A percentile compares a stretch with the other conserved stretches of the same genome.
These are phyloP conservation scores for Pythium apleroticum DNA, from an alignment of 352 stramenopile genomes.

Conservation along the genomic window DNA sequence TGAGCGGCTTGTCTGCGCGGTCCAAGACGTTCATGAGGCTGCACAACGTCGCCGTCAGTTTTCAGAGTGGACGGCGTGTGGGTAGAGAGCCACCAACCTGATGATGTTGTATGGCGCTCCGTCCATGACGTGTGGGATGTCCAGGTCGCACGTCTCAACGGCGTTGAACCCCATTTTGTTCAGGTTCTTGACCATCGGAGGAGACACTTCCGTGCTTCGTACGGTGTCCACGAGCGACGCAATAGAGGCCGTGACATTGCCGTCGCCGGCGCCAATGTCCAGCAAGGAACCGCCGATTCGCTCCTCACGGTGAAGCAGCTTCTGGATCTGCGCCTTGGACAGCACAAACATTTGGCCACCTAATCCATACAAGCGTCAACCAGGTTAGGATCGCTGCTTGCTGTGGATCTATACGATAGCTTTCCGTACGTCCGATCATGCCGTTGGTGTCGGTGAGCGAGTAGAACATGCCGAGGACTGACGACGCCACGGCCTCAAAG, in stretches of 20 bases:
- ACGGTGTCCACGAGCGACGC: conserved; percentile 73
- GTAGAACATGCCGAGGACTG: conserved; percentile 75
- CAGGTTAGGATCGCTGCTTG: neutral
- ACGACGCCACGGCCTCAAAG: conserved; percentile 66
- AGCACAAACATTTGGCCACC: conserved; percentile 89
- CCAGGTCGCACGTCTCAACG: conserved; percentile 68
- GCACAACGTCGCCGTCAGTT: neutral
- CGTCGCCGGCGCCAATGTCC: conserved; percentile 82
- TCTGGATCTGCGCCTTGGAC: conserved; percentile 66
- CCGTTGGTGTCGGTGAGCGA: conserved; percentile 82
- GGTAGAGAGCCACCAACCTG: conserved; percentile 37
- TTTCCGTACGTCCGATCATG: conserved; percentile 67
- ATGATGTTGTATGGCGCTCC: conserved; percentile 79
- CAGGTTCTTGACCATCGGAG: conserved; percentile 76
- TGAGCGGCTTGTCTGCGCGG: conserved; percentile 74
- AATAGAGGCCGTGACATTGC: conserved; percentile 80
- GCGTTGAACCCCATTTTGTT: conserved; percentile 78
- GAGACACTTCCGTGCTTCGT: conserved; percentile 72
- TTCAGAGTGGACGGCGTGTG: neutral
- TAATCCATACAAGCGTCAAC: conserved; percentile 18
- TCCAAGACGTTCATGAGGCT: conserved; percentile 86
- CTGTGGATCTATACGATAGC: neutral
- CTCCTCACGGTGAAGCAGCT: conserved; percentile 53
- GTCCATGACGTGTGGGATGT: conserved; percentile 64
- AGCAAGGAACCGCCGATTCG: conserved; percentile 55